Evolutionary conservation across 306 rosid genomes (phyloP).

Genomic region (Purshia tridentata): DNA sequence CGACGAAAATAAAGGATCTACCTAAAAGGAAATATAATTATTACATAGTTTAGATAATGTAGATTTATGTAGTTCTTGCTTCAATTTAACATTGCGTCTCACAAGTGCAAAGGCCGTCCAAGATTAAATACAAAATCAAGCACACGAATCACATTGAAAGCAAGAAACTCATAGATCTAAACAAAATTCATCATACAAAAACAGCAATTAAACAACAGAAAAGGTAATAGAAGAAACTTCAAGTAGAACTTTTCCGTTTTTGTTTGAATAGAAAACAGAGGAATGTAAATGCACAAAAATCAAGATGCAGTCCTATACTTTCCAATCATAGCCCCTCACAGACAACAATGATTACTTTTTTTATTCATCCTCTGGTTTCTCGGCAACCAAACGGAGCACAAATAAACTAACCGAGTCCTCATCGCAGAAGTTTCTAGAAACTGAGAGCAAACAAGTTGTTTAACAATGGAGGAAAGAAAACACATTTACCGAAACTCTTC

Average conservation of each 20-base stretch:
- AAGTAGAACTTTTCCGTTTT: constrained; percentile 11
- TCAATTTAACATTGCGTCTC: neutral
- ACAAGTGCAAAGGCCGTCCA: neutral
- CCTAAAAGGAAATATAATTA: neutral
- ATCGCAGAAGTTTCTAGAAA: constrained; percentile 11
- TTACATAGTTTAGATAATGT: neutral
- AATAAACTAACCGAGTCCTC: neutral
- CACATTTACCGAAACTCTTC: constrained; percentile 18
- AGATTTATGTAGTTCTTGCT: neutral
- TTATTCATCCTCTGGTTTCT: neutral
- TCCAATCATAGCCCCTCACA: constrained; percentile 18
- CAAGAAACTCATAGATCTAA: constrained; percentile 23
- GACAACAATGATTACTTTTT: constrained; percentile 12
- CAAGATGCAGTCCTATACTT: neutral
- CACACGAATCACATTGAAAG: neutral
- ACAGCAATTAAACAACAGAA: neutral
- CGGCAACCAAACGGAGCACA: constrained; percentile 18
- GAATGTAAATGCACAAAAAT: neutral
- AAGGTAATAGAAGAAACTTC: neutral
- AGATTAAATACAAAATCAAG: constrained; percentile 1
- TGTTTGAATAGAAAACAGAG: constrained; percentile 24
- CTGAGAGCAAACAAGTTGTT: constrained; percentile 16
- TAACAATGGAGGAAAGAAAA: constrained; percentile 27
- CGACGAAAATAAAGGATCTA: neutral
- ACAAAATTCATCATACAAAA: constrained; percentile 4